Base-by-base conservation (phyloP, 2,329 filamentous ascomycete genomes). In the Fusarium chaquense region DNA sequence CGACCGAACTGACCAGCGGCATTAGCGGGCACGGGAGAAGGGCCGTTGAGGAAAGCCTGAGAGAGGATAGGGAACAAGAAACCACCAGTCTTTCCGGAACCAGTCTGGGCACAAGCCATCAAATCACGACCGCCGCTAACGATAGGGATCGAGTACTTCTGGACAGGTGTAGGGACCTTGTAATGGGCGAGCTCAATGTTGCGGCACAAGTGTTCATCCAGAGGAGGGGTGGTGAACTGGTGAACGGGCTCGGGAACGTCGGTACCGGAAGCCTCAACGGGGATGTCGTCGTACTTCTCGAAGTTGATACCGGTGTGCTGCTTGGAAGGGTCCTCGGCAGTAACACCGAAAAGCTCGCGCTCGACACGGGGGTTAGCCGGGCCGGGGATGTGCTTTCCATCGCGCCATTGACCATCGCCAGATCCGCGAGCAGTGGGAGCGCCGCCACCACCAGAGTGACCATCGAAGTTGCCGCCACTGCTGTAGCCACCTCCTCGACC, bases 301-400 rank as follows among this genome's bases (percentile, higher is more conserved):
- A 99, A 99, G 89, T 99, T 99, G 91, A 99, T 98, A 83, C 96
- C 96, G 35, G 94, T 98, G 78, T 97, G 93, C 81, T 97, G 93
- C 87, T 98, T 98, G 73, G 91, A 90, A 69, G 95, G 93, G 78
- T 98, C 96, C 81, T 98, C 95, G 75, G 91, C 95, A 75, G 91
- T 85, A 52, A 91, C 86, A 77, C 96, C 96, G 80, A 98, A 99
- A 54, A 99, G 91, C 79, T 99, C 96, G 76, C 94, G 94, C 88
- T 99, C 96, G 47, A 97, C 73, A 75, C 95, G 94, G 70, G 91
- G 87, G 85, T 98, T 98, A 75, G 91, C 81, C 69, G 94, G 93
- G 62, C 96, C 96, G 65, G 95, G 88, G 76, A 98, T 85, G 85
- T 99, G 96, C 87, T 98, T 97, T 82, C 96, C 96, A 73, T 98